Conservation (phyloP, 108 stramenopile species). For the Nitzschia putrida region DNA sequence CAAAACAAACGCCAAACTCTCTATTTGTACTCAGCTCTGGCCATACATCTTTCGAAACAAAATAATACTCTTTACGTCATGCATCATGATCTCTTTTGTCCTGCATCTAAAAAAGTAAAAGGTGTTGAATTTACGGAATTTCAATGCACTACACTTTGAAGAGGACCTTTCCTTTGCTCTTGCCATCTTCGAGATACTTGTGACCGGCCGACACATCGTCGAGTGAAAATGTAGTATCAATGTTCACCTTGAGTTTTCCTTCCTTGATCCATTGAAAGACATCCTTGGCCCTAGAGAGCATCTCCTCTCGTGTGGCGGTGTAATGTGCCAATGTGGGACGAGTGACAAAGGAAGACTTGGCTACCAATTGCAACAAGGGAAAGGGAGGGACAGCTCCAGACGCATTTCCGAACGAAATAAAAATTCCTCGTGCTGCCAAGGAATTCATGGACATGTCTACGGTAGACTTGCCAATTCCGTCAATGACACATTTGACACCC, state of each 20-base stretch:
- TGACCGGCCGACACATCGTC: slow-evolving; percentile 56
- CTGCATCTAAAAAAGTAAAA: no score
- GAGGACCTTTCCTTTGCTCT: slow-evolving; percentile 24
- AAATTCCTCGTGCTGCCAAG: slow-evolving; percentile 74
- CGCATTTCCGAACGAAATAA: slow-evolving; percentile 86
- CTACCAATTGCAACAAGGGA: slow-evolving; percentile 60
- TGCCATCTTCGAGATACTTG: slow-evolving; percentile 22
- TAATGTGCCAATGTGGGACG: slow-evolving; percentile 83
- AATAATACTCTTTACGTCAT: no score
- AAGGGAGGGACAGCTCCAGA: slow-evolving; percentile 83
- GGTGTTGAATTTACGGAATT: no score
- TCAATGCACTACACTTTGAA: background rate
- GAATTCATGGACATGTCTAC: slow-evolving; percentile 73
- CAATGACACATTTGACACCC: slow-evolving; percentile 78
- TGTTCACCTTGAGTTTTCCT: slow-evolving; percentile 64
- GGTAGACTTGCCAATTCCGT: slow-evolving; percentile 80
- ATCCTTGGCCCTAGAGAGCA: slow-evolving; percentile 57
- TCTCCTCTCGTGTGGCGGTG: slow-evolving; percentile 60
- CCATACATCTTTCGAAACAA: no score
- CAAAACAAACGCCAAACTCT: no score
- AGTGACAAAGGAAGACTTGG: slow-evolving; percentile 74
- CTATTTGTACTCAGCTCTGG: no score
- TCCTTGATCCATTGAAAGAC: slow-evolving; percentile 68
- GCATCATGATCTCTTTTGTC: no score
- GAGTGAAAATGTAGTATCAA: slow-evolving; percentile 66